Evolutionary conservation across 2,329 filamentous ascomycete species (phyloP), one percentile per base, ranked within the genome.

Genomic region (Gnomoniopsis smithogilvyi): DNA sequence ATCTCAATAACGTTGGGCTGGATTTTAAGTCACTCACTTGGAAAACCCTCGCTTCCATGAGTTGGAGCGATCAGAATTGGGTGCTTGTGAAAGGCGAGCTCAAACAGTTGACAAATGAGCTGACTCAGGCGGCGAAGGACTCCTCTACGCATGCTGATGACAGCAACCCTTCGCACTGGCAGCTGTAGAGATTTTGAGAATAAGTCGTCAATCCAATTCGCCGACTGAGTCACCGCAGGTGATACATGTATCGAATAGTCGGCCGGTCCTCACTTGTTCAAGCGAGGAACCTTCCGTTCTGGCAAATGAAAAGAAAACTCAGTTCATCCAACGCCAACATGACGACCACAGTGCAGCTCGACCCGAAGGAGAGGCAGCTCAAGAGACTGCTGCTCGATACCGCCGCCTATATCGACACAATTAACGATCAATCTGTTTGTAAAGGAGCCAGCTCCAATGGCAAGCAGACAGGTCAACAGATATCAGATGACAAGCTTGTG

Each of bases 321-420:
- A 60, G 53, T 14, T 38, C 53, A 30, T 49, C 51, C 50, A 54
- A 49, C 50, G 36, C 47, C 58, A 53, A 38, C 22, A 61, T 51
- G 36, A 59, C 54, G 41, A 58, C 62, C n/a, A 70, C 66, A 21
- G 72, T 85, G 45, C 68, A 74, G 59, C 84, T 97, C 62, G 92
- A 84, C 14, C 76, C 83, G 6, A 81, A 85, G 57, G 94, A 98
- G 73, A 75, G 80, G 45, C 88, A 87, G 64, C 80, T 97, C 43
- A 87, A 88, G 62, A 74, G 77, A n/a, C 81, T 97, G 14, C 82
- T 98, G 21, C 80, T 97, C 19, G 91, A 96, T 69, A 90, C 92
- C n/a, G 91, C 90, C 24, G 73, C 80, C 12, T 88, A 86, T 67
- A 86, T 92, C 62, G 83, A 90, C 66, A 67, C 72, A 33, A 4